Evolutionary conservation across 345 rosid genomes (phyloP).

Genomic region (Melastoma malabathricum): DNA sequence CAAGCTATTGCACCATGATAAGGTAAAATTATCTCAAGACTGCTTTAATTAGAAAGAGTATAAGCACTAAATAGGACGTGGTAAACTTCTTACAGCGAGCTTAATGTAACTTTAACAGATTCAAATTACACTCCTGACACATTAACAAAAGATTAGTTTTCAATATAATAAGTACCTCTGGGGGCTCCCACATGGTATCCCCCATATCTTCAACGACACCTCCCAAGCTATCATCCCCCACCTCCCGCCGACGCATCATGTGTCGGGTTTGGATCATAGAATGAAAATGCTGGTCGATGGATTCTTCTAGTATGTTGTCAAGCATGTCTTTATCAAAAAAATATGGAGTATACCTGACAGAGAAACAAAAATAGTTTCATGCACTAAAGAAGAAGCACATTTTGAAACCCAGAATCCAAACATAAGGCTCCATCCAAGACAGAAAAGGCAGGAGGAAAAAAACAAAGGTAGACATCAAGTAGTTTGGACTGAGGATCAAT

Average conservation of each 20-base stretch:
- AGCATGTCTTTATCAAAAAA: constrained; percentile 87
- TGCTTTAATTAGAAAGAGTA: too few relatives aligned
- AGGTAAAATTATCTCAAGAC: too few relatives aligned
- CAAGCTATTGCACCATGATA: too few relatives aligned
- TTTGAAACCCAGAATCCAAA: background rate
- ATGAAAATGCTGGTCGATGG: constrained; percentile 87
- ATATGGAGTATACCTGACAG: constrained; percentile 84
- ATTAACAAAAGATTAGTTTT: too few relatives aligned
- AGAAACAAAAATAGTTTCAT: constrained; percentile 5
- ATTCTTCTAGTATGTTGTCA: constrained; percentile 91
- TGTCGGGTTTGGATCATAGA: constrained; percentile 79
- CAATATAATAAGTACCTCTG: constrained; percentile 46
- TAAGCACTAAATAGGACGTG: too few relatives aligned
- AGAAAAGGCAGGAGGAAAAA: too few relatives aligned
- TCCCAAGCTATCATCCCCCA: constrained; percentile 60
- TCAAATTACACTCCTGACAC: too few relatives aligned
- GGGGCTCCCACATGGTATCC: constrained; percentile 78
- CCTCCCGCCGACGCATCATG: constrained; percentile 69
- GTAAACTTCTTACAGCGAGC: too few relatives aligned
- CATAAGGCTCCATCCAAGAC: background rate
- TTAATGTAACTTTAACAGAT: too few relatives aligned
- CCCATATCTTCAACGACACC: constrained; percentile 84
- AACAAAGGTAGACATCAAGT: too few relatives aligned
- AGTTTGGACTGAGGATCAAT: background rate
- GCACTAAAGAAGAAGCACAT: background rate